Conservation (phyloP, 257 asterid species). For the Jaltomata sinuosa region DNA sequence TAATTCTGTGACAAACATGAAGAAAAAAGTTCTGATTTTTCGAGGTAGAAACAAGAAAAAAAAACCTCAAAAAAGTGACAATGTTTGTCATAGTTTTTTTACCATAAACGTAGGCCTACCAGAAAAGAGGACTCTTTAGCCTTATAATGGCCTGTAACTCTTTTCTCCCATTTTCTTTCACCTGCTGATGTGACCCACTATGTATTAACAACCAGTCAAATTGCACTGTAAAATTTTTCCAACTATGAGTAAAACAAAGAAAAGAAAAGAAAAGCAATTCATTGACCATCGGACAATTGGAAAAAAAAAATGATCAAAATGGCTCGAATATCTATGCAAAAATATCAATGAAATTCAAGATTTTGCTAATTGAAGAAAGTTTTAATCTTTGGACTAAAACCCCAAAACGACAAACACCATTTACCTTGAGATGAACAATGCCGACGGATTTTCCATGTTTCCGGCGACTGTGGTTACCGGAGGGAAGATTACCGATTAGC, state of each 20-base stretch:
- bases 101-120: slow-evolving; percentile 17
- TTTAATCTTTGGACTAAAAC: not conserved
- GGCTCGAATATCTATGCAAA: slow-evolving; percentile 28
- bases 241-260: not conserved
- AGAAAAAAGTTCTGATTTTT: slow-evolving; percentile 1
- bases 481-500: slow-evolving; percentile 21
- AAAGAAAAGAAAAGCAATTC: not conserved
- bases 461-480: slow-evolving; percentile 23
- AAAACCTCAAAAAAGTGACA: not conserved
- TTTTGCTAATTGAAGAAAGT: slow-evolving; percentile 27
- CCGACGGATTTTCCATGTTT: slow-evolving; percentile 44
- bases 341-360: slow-evolving; percentile 8
- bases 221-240: not conserved
- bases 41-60: slow-evolving; percentile 2
- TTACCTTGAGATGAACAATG: slow-evolving; percentile 83
- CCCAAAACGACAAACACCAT: slow-evolving; percentile 25
- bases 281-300: not conserved
- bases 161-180: slow-evolving; percentile 23
- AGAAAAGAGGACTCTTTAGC: not conserved
- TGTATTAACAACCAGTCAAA: slow-evolving; percentile 41
- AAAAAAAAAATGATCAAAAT: not conserved
- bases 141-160: not conserved
- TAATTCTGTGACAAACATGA: not conserved
- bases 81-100: not conserved
- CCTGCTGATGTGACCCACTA: slow-evolving; percentile 89